Evolutionary conservation across 2,329 filamentous ascomycete species (phyloP).

Genomic region (Colletotrichum lupini): DNA sequence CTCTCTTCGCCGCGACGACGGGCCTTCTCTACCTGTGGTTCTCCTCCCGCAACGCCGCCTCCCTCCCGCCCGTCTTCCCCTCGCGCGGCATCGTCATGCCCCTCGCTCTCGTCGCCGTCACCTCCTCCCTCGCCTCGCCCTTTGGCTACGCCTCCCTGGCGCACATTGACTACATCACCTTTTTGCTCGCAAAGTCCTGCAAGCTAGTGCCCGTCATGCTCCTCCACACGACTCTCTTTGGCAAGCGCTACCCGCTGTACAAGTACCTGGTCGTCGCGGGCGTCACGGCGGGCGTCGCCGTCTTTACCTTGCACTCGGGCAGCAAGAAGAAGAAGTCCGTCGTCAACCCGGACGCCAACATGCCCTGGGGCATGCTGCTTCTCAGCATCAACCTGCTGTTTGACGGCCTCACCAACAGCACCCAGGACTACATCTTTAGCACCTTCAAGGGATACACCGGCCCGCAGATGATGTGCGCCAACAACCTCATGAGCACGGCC

Average conservation of each 20-base stretch:
- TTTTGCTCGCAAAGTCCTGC: conserved; percentile 96
- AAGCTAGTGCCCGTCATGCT: conserved; percentile 99
- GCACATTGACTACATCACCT: conserved; percentile 98
- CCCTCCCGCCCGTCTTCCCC: conserved; percentile 78
- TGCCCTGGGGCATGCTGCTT: conserved; percentile 83
- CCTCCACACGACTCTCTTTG: conserved; percentile 92
- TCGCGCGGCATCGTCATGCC: conserved; percentile 79
- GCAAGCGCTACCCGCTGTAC: conserved; percentile 89
- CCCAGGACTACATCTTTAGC: conserved; percentile 93
- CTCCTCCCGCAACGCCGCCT: conserved; percentile 65
- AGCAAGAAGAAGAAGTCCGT: conserved; percentile 59
- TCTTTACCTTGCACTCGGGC: conserved; percentile 90
- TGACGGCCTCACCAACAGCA: conserved; percentile 95
- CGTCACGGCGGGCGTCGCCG: conserved; percentile 91
- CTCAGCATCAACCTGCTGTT: conserved; percentile 92
- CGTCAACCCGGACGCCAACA: conserved; percentile 65
- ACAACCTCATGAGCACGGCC: conserved; percentile 87
- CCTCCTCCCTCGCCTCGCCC: conserved; percentile 88
- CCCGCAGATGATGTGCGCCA: conserved; percentile 99
- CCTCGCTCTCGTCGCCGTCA: conserved; percentile 84
- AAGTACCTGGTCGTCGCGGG: conserved; percentile 95
- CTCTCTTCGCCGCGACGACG: conserved; percentile 84
- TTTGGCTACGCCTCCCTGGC: conserved; percentile 94
- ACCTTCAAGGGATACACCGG: conserved; percentile 85
- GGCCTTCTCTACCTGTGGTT: conserved; percentile 83